Evolutionary conservation across 306 rosid genomes (phyloP), one percentile per base, ranked within the genome.

Genomic region (Vicia villosa): DNA sequence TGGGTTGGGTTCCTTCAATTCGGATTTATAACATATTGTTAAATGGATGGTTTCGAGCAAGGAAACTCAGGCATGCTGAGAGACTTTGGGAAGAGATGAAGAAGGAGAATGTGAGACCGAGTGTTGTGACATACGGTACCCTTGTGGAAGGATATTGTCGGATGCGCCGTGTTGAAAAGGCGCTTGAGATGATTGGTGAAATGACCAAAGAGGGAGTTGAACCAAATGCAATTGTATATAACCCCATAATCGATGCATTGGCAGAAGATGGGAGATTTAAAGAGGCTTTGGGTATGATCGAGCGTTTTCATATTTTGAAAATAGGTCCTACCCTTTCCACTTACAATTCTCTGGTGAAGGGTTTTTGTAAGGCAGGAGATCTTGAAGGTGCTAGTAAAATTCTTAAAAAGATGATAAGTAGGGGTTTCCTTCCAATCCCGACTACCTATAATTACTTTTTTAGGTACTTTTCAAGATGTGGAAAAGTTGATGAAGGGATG

Each of bases 391-490:
- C 97, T 7, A 87, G 96, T 81, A 85, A 82, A 85, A 84, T 87
- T 74, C 90, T 94, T 32, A 94, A 90, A 87, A 79, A 51, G 87
- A 94, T 94, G 97, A 85, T 88, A 66, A 81, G 79, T 71, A 80
- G 89, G 86, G 95, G 90, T 58, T 70, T 84, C 55, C 21, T 80
- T 24, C 97, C 97, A 0, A 88, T 83, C 54, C 63, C 97, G 43
- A 86, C 92, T 76, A 90, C 97, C 22, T 94, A 94, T 84, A 94
- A 85, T 80, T 94, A 90, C 77, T 94, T 86, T 81, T 94, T 88
- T 60, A 87, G 82, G 87, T 81, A 81, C 81, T 94, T 86, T 63
- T 90, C 97, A 15, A 85, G 86, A 79, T 75, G 75, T 54, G 84
- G 89, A 54, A 90, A 88, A 86, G 52, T 94, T 77, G 95, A 90